Evolutionary conservation across 1,284 basidiomycete species (phyloP).

Genomic region (Takashimella tepidaria): DNA sequence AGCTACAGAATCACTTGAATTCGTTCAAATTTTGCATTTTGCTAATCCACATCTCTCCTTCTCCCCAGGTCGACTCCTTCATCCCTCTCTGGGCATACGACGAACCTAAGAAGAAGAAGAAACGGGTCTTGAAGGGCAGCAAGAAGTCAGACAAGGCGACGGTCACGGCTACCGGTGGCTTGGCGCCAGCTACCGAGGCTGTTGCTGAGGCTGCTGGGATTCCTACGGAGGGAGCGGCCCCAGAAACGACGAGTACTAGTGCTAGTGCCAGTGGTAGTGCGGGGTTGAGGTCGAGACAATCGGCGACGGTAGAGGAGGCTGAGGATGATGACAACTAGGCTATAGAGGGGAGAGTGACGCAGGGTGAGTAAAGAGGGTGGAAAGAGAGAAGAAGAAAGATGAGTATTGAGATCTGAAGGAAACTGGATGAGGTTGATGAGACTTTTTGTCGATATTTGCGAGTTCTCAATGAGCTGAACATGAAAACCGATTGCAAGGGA

Average conservation of each 20-base stretch:
- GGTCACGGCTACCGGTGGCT: conserved; percentile 4
- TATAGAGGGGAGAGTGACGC: neutral
- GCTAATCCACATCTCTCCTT: no score
- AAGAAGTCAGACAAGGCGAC: conserved; percentile 17
- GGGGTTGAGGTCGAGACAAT: conserved; percentile 18
- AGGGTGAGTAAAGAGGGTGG: neutral
- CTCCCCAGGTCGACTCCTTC: conserved; percentile 88
- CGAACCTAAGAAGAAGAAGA: conserved; percentile 80
- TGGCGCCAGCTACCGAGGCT: conserved; percentile 8
- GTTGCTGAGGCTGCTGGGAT: conserved; percentile 8
- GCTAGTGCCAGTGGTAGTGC: conserved; percentile 9
- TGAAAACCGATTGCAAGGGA: no score
- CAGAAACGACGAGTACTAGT: neutral
- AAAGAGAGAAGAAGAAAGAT: no score
- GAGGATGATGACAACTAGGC: conserved; percentile 25
- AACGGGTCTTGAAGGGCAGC: conserved; percentile 35
- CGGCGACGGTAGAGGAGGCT: conserved; percentile 39
- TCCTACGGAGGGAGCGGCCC: neutral
- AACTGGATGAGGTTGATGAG: no score
- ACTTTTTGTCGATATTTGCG: no score
- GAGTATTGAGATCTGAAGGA: no score
- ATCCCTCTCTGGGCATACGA: conserved; percentile 98
- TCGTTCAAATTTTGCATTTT: no score
- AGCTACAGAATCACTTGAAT: no score
- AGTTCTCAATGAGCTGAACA: no score